Conservation (phyloP, 208 protist genomes). For the Borovskyia barvae region DNA sequence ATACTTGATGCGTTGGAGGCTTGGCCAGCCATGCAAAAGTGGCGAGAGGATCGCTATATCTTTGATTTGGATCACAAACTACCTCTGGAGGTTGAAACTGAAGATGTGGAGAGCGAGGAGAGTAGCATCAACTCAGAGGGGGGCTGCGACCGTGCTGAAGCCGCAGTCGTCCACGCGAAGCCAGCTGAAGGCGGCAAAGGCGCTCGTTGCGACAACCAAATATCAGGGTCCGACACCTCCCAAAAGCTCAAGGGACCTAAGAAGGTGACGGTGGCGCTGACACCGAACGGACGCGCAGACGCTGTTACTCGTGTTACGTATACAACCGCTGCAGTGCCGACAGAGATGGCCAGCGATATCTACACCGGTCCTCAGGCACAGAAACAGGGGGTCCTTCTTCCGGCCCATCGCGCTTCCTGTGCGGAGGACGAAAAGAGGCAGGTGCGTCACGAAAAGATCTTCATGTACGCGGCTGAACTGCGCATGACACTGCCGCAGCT, state of each 20-base stretch:
- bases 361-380: constrained; percentile 18
- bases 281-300: constrained; percentile 90
- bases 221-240: not conserved
- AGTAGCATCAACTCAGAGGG: too few relatives aligned
- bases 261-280: constrained; percentile 84
- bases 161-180: too few relatives aligned
- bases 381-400: constrained; percentile 20
- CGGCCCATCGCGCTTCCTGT: not conserved
- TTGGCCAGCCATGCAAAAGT: constrained; percentile 72
- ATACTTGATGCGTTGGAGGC: constrained; percentile 69
- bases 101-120: too few relatives aligned
- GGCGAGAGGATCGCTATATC: constrained; percentile 74
- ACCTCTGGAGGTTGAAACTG: constrained; percentile 29
- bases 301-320: constrained; percentile 82
- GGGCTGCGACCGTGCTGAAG: too few relatives aligned
- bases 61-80: constrained; percentile 70
- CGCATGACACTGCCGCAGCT: constrained; percentile 74
- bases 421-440: too few relatives aligned
- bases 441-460: constrained; percentile 54
- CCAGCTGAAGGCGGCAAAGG: not conserved
- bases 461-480: constrained; percentile 80
- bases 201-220: not conserved
- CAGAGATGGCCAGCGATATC: constrained; percentile 11
- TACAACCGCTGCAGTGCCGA: constrained; percentile 29
- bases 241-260: constrained; percentile 26